Conservation (phyloP, 148 eudicot species). For the Vaccinium macrocarpon region DNA sequence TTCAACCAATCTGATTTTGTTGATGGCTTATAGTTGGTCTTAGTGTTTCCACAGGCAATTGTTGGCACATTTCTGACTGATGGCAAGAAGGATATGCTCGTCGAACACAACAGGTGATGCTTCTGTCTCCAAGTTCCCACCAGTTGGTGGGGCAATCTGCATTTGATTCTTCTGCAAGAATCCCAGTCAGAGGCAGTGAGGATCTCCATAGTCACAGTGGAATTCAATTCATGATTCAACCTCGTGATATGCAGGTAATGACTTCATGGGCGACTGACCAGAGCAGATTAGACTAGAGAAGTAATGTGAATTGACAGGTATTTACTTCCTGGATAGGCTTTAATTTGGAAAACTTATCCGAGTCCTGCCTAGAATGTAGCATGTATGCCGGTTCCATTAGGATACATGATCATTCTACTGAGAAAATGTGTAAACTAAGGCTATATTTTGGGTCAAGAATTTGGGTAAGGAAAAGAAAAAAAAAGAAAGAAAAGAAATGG, state of each 20-base stretch:
- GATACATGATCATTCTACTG: not conserved
- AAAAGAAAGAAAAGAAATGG: not conserved
- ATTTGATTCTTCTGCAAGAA: constrained; percentile 45
- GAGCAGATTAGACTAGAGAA: constrained; percentile 22
- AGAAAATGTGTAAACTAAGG: not conserved
- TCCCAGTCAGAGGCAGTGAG: constrained; percentile 17
- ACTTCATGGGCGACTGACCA: constrained; percentile 17
- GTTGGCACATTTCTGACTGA: constrained; percentile 64
- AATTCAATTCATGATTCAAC: constrained; percentile 45
- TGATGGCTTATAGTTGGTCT: constrained; percentile 13
- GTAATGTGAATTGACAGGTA: constrained; percentile 24
- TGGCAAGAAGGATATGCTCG: constrained; percentile 46
- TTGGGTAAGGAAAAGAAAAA: no score
- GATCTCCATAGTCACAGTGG: constrained; percentile 46
- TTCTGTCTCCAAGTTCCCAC: constrained; percentile 39
- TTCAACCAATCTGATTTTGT: not conserved
- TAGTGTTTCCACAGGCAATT: constrained; percentile 45
- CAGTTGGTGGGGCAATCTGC: constrained; percentile 39
- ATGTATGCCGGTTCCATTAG: not conserved
- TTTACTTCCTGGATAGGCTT: not conserved
- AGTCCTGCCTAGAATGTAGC: not conserved
- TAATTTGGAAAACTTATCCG: not conserved
- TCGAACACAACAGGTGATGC: constrained; percentile 43
- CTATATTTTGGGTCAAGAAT: not conserved
- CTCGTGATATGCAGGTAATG: constrained; percentile 31